Evolutionary conservation across 2,329 filamentous ascomycete genomes (phyloP).

Genomic region (Pseudopyricularia cyperi): DNA sequence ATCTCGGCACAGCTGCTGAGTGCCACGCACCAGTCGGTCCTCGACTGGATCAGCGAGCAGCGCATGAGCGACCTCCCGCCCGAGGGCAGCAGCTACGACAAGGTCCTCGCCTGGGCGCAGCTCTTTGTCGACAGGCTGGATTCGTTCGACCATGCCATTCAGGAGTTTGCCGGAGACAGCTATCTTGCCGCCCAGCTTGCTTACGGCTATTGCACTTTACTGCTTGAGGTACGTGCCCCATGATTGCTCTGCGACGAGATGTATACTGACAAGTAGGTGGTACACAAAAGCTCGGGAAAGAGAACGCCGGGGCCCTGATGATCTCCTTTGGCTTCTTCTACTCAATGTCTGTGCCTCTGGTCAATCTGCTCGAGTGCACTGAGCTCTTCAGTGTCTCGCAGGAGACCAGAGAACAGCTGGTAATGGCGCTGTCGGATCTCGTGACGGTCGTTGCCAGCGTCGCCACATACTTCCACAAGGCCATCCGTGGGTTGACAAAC

Average conservation of each 20-base stretch:
- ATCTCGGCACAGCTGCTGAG: background rate
- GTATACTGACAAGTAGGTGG: background rate
- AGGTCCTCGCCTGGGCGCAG: background rate
- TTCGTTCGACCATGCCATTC: background rate
- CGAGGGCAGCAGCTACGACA: background rate
- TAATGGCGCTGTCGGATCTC: background rate
- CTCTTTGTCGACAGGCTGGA: background rate
- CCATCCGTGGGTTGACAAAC: background rate
- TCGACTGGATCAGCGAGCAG: background rate
- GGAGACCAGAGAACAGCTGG: background rate
- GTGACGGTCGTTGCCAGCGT: background rate
- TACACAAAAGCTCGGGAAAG: background rate
- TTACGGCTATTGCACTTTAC: background rate
- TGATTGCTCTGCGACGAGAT: background rate
- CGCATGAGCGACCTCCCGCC: background rate
- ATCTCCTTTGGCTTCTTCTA: background rate
- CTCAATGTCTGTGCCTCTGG: background rate
- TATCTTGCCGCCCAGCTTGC: background rate
- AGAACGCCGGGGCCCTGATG: background rate
- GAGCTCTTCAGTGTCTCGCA: background rate
- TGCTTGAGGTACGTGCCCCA: background rate
- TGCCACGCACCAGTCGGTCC: background rate
- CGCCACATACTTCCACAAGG: background rate
- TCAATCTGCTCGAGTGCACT: background rate
- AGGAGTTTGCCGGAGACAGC: background rate